Conservation (phyloP, 2,329 filamentous ascomycete genomes). For the Fusarium humuli region DNA sequence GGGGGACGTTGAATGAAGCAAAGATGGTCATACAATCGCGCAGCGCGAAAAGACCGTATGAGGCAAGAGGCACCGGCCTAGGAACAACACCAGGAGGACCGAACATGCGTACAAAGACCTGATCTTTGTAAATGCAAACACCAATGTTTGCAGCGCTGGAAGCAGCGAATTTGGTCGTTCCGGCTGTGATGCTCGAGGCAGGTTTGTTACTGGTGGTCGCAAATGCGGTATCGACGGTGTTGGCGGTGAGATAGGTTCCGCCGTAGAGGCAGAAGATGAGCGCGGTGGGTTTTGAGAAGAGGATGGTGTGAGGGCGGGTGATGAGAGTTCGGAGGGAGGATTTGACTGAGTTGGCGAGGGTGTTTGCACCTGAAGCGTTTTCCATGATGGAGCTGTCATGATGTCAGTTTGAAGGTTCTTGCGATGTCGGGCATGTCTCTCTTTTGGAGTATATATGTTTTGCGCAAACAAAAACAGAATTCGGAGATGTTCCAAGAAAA, state of each 20-base stretch:
- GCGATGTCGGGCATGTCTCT: constrained; percentile 13
- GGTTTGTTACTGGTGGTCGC: constrained; percentile 71
- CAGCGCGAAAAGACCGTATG: constrained; percentile 81
- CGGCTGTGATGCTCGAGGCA: constrained; percentile 75
- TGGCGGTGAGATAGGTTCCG: constrained; percentile 90
- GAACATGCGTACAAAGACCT: constrained; percentile 85
- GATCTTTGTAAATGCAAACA: constrained; percentile 90
- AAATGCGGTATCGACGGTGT: constrained; percentile 82
- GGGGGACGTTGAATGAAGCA: constrained; percentile 89
- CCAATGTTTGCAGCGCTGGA: constrained; percentile 86
- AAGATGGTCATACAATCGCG: constrained; percentile 92
- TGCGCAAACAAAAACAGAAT: neutral
- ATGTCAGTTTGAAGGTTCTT: constrained; percentile 17
- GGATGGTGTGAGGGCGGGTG: constrained; percentile 68
- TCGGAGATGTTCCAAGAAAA: neutral
- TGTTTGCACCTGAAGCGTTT: constrained; percentile 77
- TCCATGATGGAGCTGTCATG: constrained; percentile 77
- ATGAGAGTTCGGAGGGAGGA: constrained; percentile 68
- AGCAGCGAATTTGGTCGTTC: constrained; percentile 82
- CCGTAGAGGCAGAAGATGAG: constrained; percentile 83
- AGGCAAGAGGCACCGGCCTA: constrained; percentile 73
- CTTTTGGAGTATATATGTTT: neutral
- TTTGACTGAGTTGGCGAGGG: constrained; percentile 69
- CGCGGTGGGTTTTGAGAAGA: constrained; percentile 74
- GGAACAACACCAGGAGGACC: constrained; percentile 67